These are phyloP conservation scores for Malus hybrid DNA, from an alignment of 331 rosid species.

Conservation along the genomic window DNA sequence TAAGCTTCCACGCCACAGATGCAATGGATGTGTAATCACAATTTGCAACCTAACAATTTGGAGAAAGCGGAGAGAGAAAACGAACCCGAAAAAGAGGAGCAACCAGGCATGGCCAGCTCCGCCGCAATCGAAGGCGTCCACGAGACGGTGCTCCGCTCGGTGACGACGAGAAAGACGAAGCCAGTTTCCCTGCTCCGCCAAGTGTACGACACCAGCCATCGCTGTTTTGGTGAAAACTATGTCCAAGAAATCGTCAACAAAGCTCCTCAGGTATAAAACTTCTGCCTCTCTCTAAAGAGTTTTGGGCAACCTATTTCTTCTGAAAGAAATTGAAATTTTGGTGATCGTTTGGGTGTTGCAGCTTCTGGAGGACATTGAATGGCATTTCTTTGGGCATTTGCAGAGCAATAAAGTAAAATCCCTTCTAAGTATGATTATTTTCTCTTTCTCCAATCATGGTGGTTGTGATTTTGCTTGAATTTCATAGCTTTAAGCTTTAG, in stretches of 20 bases:
- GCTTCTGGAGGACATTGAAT: constrained; percentile 80
- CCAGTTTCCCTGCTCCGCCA: constrained; percentile 61
- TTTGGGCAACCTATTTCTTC: not conserved
- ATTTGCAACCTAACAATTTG: not conserved
- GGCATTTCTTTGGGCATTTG: constrained; percentile 86
- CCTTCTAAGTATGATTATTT: constrained; percentile 41
- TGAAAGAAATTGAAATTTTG: not conserved
- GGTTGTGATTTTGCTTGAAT: no score
- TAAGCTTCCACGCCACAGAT: not conserved
- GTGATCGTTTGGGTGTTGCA: constrained; percentile 22
- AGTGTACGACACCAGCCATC: constrained; percentile 81
- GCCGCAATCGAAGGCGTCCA: constrained; percentile 39
- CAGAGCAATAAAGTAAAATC: constrained; percentile 80
- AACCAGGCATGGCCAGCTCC: constrained; percentile 45
- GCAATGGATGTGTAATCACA: not conserved
- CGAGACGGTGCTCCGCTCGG: constrained; percentile 41
- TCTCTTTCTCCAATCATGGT: not conserved
- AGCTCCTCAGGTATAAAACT: constrained; percentile 66
- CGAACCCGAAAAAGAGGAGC: not conserved
- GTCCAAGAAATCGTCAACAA: constrained; percentile 80
- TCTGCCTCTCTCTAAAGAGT: no score
- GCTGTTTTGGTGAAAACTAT: constrained; percentile 81
- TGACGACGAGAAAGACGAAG: constrained; percentile 85
- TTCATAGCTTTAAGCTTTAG: no score
- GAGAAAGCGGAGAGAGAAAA: not conserved